Evolutionary conservation across 2,329 filamentous ascomycete genomes (phyloP), one percentile per base, ranked within the genome.

Genomic region (Zymoseptoria tritici): DNA sequence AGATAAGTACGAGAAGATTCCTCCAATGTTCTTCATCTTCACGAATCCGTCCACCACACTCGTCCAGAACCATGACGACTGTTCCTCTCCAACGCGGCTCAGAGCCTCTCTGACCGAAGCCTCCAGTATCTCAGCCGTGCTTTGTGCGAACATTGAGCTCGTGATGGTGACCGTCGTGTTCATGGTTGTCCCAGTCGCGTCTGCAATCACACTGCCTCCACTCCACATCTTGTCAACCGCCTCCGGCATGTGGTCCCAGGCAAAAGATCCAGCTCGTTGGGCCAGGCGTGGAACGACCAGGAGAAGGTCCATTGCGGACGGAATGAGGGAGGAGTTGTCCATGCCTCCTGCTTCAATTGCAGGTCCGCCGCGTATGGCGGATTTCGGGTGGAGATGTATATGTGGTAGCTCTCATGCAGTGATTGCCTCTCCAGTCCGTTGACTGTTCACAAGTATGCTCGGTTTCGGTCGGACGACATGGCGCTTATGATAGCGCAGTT

Each of bases 1-100:
- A 1, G 90, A 95, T 51, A 91, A 81, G 75, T 97, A 99, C 68
- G 86, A 89, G 75, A 97, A 92, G 60, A 97, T 85, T 62, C 90
- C 91, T 52, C 90, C 89, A 51, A 97, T 80, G 51, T 89, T 91
- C 70, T 87, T 72, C 51, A 73, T 54, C 60, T 63, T 69, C 4
- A 60, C 67, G 55, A 72, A 58, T 5, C 58, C 63, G 24, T 67
- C 62, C 52, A 66, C 54, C 8, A 72, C 57, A 57, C 67, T 62
- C 53, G 67, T 68, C 42, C 70, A 65, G 16, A 71, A 54, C 5
- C 68, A 68, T 9, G 67, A 63, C 20, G 60, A 54, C 8, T 60
- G 60, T 31, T 69, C 68, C 31, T 66, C 66, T 21, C 60, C 64
- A 31, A 59, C 64, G 26, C 68, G 63, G 36, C 52, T 62, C 62